Base-by-base conservation (phyloP, 495 filamentous ascomycete genomes). In the Tetracladium setigerum region DNA sequence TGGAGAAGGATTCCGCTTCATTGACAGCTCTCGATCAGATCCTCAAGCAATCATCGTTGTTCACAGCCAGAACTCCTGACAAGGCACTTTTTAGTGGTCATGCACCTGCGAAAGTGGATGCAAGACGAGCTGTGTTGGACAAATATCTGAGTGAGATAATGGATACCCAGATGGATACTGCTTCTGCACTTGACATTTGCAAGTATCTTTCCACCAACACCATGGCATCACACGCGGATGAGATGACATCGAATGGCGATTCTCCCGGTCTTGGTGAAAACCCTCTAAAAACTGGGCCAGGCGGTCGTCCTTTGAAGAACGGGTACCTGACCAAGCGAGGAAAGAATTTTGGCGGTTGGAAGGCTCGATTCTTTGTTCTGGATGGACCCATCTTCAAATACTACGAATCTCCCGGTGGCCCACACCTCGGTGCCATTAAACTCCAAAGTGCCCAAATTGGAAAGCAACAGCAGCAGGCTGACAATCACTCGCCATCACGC, bases 291-390 rank as follows among this genome's bases (percentile, higher is more conserved):
- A 62, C 60, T 19, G 77, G 79, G 0, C 70, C 78, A 8, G 76
- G 84, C 50, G 81, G 79, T 2, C 80, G 79, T 44, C 79, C 83
- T 1, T 71, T 81, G 51, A 91, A 90, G 58, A 89, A 83, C 59
- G 92, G 92, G 13, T 97, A 96, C 69, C 70, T 98, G 27, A 96
- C 92, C 6, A 98, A 98, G 67, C 73, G 85, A 46, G 92, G 92
- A 19, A 98, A 98, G 70, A 96, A 95, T 55, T 97, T 97, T 65
- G 92, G 92, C 18, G 92, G 92, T n/a, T 98, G 92, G 92, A 98
- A 98, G 62, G 88, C 87, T 13, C 76, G 92, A 45, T 97, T 86
- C 61, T 98, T 98, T 56, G 75, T 95, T 37, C 76, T 98, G 1
- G 87, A 97, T 57, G 89, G 89, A 1, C 87, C 94, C 13, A 74